Evolutionary conservation across 305 asterid genomes (phyloP).

Genomic region (Fraxinus nigra): DNA sequence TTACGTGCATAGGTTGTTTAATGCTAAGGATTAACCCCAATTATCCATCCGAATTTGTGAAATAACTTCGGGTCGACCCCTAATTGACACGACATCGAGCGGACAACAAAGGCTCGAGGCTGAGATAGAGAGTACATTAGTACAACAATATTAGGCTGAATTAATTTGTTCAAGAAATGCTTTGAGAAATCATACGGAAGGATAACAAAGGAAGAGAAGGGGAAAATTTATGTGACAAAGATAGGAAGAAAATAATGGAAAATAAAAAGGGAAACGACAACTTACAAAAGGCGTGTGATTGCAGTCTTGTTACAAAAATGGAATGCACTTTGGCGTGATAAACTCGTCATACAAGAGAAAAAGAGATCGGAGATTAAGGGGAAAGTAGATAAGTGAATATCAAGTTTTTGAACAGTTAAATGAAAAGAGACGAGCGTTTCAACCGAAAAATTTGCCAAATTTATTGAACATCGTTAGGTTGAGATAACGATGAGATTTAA

Average conservation of each 20-base stretch:
- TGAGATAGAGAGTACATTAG: neutral
- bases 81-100: neutral
- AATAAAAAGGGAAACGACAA: neutral
- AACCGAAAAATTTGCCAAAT: neutral
- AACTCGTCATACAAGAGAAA: neutral
- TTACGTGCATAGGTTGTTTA: neutral
- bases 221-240: neutral
- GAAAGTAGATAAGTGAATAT: neutral
- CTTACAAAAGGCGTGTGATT: neutral
- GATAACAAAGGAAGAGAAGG: constrained; percentile 32
- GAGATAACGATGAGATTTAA: neutral
- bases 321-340: neutral
- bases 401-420: neutral
- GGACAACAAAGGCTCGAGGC: neutral
- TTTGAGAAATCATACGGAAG: neutral
- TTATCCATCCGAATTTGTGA: neutral
- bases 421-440: neutral
- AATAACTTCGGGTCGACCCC: neutral
- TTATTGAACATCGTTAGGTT: neutral
- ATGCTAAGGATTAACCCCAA: neutral
- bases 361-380: neutral
- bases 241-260: neutral
- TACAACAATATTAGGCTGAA: neutral
- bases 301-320: neutral
- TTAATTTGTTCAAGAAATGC: neutral